A percentile compares a stretch with the other conserved stretches of the same genome.
These are phyloP conservation scores for Eucalyptus marginata DNA, from an alignment of 345 rosid genomes.

Conservation along the genomic window DNA sequence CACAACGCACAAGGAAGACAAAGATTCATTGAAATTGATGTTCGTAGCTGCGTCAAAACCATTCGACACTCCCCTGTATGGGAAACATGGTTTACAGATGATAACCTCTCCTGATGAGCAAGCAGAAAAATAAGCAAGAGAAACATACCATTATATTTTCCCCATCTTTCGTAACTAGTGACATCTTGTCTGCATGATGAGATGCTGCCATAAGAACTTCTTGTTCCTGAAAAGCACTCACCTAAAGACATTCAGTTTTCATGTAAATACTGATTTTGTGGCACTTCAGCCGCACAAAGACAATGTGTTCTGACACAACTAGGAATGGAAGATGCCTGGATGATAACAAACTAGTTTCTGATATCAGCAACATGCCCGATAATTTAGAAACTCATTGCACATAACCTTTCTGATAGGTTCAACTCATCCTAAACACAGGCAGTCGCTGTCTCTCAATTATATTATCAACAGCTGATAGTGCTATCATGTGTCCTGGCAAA, in stretches of 20 bases:
- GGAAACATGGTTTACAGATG: neutral
- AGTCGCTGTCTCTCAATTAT: neutral
- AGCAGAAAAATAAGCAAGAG: neutral
- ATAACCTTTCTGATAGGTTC: neutral
- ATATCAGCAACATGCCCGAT: neutral
- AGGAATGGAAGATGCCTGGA: neutral
- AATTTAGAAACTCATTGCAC: neutral
- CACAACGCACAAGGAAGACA: neutral
- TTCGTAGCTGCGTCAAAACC: neutral
- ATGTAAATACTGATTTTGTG: neutral
- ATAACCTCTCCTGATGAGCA: neutral
- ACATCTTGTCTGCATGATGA: neutral
- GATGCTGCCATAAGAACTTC: neutral
- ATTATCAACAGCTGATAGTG: neutral
- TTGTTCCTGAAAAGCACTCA: neutral
- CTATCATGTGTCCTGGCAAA: neutral
- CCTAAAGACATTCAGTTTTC: neutral
- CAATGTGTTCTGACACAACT: neutral
- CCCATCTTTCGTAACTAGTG: neutral
- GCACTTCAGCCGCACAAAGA: neutral
- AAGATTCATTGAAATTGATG: neutral
- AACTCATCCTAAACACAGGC: neutral
- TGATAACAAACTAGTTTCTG: neutral
- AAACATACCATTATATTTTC: neutral
- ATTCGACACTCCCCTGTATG: neutral